These are phyloP conservation scores for Chrysopogon serrulatus DNA, from an alignment of 176 grass and related monocot genomes.

Conservation along the genomic window DNA sequence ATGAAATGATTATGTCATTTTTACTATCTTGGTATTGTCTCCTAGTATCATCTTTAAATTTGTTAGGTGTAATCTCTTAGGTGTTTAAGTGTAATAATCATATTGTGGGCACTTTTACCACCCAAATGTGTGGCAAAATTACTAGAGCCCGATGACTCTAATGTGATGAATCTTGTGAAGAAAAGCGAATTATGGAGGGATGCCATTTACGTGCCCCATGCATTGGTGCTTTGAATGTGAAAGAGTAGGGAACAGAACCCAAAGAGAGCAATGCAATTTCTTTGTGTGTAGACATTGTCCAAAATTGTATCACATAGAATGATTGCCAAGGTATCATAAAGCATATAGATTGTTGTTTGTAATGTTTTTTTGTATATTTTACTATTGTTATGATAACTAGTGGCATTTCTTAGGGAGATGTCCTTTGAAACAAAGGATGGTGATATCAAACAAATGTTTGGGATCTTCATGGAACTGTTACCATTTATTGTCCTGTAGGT, in stretches of 20 bases:
- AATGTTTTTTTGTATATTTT: not conserved
- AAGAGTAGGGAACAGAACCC: constrained; percentile 38
- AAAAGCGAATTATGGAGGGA: constrained; percentile 44
- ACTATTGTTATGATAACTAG: not conserved
- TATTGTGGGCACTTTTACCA: constrained; percentile 89
- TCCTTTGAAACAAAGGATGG: constrained; percentile 24
- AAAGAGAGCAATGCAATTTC: constrained; percentile 41
- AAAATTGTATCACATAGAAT: constrained; percentile 66
- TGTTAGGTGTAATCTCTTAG: constrained; percentile 8
- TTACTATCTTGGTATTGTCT: not conserved
- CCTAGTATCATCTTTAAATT: not conserved
- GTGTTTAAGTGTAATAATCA: constrained; percentile 71
- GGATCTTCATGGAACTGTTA: constrained; percentile 26
- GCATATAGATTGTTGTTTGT: not conserved
- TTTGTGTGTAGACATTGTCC: constrained; percentile 67
- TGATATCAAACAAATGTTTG: constrained; percentile 14
- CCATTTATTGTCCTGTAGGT: constrained; percentile 57
- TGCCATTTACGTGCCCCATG: constrained; percentile 64
- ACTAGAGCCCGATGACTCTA: constrained; percentile 42
- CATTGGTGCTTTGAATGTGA: constrained; percentile 66
- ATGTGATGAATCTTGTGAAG: constrained; percentile 28
- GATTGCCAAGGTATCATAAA: constrained; percentile 62
- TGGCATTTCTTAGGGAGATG: constrained; percentile 25
- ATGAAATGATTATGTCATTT: not conserved
- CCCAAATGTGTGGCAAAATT: constrained; percentile 63